Evolutionary conservation across 2,329 filamentous ascomycete species (phyloP).

Genomic region (Ophiostoma montium): DNA sequence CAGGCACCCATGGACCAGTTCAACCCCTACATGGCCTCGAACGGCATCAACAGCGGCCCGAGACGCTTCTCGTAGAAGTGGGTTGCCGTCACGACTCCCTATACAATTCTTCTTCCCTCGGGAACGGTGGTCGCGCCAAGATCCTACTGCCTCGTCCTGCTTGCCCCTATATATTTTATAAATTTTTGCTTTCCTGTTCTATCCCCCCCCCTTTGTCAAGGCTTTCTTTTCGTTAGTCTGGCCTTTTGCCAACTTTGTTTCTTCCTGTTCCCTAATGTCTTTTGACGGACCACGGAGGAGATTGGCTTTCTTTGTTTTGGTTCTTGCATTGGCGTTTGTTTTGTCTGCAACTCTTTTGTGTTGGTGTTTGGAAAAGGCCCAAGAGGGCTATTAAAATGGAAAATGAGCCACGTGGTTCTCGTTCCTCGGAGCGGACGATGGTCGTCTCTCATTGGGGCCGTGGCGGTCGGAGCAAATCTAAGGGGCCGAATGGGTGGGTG

Average conservation of each 20-base stretch:
- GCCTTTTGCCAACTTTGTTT: neutral
- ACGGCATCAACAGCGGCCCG: slow-evolving; percentile 22
- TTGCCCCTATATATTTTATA: neutral
- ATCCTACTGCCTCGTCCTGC: too few relatives aligned
- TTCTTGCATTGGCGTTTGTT: neutral
- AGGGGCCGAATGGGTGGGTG: neutral
- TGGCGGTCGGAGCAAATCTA: neutral
- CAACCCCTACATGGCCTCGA: slow-evolving; percentile 32
- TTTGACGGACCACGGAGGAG: neutral
- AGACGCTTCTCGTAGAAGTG: slow-evolving; percentile 33
- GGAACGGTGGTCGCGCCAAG: too few relatives aligned
- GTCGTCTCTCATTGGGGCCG: neutral
- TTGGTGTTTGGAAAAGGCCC: slow-evolving; percentile 1
- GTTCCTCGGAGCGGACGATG: neutral
- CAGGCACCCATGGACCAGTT: slow-evolving; percentile 35
- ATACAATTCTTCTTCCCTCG: too few relatives aligned
- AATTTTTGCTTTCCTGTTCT: neutral
- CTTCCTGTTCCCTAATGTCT: too few relatives aligned
- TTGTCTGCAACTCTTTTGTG: neutral
- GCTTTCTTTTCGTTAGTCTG: neutral
- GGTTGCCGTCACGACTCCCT: too few relatives aligned
- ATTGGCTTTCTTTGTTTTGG: neutral
- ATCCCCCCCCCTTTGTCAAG: neutral
- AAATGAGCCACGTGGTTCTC: neutral
- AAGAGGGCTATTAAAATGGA: neutral